Base-by-base conservation (phyloP, 108 stramenopile species). In the Fragilaria crotonensis region DNA sequence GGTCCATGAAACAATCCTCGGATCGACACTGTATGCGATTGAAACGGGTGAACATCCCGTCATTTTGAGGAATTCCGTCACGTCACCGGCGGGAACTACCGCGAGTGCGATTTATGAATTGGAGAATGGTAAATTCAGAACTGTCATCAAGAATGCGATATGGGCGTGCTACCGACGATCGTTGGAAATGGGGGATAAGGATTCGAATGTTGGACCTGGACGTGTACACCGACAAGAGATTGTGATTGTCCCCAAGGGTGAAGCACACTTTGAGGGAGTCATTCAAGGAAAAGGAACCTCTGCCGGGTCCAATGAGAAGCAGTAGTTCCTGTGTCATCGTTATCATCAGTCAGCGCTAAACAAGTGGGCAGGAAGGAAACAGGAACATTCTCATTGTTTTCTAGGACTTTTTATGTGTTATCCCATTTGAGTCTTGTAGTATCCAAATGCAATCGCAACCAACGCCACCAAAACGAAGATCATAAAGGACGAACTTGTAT, bases 41-140 rank as follows among this genome's bases (percentile, higher is more conserved):
- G 78, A 88, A 64, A 85, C 89, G 1, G 75, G 79, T 19, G 81
- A 83, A 48, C 91, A 93, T 60, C 83, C 87, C 1, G 80, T 90
- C 17, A 85, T 90, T 30, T 67, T 94, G 22, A 62, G 87, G 30
- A 94, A 96, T 73, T 79, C 66, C 44, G 91, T 96, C 4, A 97
- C 96, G 4, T 79, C 76, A 61, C 96, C 96, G n/a, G 94, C 89
- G 0, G 96, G 96, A 32, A 97, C 96, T 23, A 97, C 96, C 11
- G 93, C 96, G 0, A 70, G 71, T 23, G 96, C 96, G 0, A 80
- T 97, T 54, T 97, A 95, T 63, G 87, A 90, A 47, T 64, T 97
- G 32, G 96, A 97, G 66, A 90, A 84, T 44, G 96, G 96, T 18
- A 80, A 78, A 54, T 90, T 93, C 59, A 78, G 93, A 11, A 93